Evolutionary conservation across 2,329 filamentous ascomycete species (phyloP).

Genomic region (Aurifilum marmelostoma): DNA sequence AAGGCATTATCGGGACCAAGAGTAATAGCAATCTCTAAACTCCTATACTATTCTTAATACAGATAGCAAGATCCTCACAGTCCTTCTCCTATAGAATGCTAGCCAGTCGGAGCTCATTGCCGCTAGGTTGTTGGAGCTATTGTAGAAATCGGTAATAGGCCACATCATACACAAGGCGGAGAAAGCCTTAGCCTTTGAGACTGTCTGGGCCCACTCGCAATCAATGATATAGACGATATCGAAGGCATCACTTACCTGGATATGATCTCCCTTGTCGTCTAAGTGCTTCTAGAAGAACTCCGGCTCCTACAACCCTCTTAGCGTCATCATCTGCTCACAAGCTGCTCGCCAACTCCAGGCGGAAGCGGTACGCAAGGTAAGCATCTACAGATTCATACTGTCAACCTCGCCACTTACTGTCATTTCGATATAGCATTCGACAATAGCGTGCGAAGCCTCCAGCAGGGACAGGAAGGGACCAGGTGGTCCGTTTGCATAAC

Average conservation of each 20-base stretch:
- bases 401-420: no score
- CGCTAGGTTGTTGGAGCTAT: not conserved
- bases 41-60: no score
- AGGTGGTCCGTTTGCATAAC: not conserved
- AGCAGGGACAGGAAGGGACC: not conserved
- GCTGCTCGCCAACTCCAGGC: not conserved
- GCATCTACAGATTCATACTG: no score
- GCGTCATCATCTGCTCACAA: not conserved
- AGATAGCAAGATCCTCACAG: no score
- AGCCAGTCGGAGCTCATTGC: not conserved
- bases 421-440: no score
- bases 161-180: not conserved
- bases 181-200: not conserved
- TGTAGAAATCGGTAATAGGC: not conserved
- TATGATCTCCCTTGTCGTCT: not conserved
- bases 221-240: not conserved
- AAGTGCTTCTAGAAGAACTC: slow-evolving; percentile 1
- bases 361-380: no score
- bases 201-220: not conserved
- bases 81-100: no score
- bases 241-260: not conserved
- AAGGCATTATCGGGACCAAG: no score
- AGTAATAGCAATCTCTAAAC: no score
- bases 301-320: not conserved
- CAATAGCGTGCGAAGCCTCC: no score